These are phyloP conservation scores for Apodospora peruviana DNA, from an alignment of 495 filamentous ascomycete species.

Conservation along the genomic window DNA sequence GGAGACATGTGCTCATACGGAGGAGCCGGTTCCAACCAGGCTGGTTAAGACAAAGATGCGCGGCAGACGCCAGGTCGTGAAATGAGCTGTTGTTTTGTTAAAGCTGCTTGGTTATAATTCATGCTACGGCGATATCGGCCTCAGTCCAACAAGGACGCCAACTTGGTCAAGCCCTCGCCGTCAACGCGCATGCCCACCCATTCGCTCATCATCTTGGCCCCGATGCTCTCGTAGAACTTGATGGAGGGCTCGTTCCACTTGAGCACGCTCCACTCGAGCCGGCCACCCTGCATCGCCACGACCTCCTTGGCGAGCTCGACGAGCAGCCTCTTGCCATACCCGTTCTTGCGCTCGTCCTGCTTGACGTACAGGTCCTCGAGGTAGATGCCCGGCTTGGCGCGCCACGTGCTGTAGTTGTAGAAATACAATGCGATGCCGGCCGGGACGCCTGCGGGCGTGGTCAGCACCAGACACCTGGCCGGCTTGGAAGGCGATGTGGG, in stretches of 20 bases:
- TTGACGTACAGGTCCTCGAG: conserved; percentile 90
- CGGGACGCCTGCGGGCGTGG: conserved; percentile 30
- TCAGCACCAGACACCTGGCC: conserved; percentile 43
- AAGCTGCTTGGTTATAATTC: no score
- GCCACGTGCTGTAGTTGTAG: conserved; percentile 73
- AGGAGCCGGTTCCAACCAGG: no score
- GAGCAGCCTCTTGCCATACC: conserved; percentile 75
- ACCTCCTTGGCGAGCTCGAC: conserved; percentile 72
- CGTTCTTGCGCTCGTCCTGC: conserved; percentile 60
- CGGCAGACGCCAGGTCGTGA: not conserved
- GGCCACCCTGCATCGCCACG: conserved; percentile 60
- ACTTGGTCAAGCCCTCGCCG: conserved; percentile 57
- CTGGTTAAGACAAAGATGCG: not conserved
- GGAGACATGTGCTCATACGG: no score
- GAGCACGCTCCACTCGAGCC: conserved; percentile 90
- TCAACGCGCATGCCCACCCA: conserved; percentile 93
- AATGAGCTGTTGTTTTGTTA: no score
- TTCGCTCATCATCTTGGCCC: conserved; percentile 75
- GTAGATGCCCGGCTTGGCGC: conserved; percentile 79
- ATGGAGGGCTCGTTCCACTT: conserved; percentile 89
- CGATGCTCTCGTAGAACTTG: conserved; percentile 78
- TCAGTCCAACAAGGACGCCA: conserved; percentile 47
- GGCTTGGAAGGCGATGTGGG: conserved; percentile 34
- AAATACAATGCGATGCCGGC: conserved; percentile 58
- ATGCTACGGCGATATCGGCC: not conserved